phyloP scores from a whole-genome alignment of 2,329 filamentous ascomycete genomes.

The Hypoxylon sp. region DNA sequence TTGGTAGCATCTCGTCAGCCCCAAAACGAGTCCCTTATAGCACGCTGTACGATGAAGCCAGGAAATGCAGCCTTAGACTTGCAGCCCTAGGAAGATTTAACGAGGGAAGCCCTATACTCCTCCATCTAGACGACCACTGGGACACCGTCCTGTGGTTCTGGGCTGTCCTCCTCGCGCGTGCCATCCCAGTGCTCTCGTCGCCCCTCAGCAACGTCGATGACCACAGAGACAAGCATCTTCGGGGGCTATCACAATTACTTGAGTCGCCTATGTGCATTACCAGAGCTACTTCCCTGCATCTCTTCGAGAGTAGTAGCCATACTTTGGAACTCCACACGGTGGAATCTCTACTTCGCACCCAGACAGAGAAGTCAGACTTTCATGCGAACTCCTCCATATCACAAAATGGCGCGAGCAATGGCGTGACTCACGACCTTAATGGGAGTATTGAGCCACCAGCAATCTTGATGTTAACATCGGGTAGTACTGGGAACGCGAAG shows the following conservation, averaged over 20 bases:
- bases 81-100: not conserved
- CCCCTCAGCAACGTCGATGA: conserved; percentile 43
- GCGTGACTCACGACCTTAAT: no score
- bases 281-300: conserved; percentile 10
- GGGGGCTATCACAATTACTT: conserved; percentile 13
- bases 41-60: not conserved
- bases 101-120: conserved; percentile 18
- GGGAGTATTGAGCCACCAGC: not conserved
- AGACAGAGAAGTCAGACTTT: not conserved
- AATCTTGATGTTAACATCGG: conserved; percentile 66
- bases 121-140: conserved; percentile 48
- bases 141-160: conserved; percentile 51
- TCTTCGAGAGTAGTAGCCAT: conserved; percentile 31
- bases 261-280: conserved; percentile 44
- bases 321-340: conserved; percentile 12
- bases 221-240: conserved; percentile 41
- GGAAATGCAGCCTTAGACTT: not conserved
- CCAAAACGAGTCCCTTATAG: conserved; percentile 9
- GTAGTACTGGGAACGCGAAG: conserved; percentile 66
- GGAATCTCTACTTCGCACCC: conserved; percentile 8
- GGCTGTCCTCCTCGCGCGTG: conserved; percentile 45
- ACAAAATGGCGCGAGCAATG: no score
- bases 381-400: not conserved
- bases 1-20: not conserved
- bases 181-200: conserved; percentile 41